A percentile compares a stretch with the other conserved stretches of the same genome.
These are phyloP conservation scores for Paracamarosporium sp. DNA, from an alignment of 2,329 filamentous ascomycete genomes.

Conservation along the genomic window DNA sequence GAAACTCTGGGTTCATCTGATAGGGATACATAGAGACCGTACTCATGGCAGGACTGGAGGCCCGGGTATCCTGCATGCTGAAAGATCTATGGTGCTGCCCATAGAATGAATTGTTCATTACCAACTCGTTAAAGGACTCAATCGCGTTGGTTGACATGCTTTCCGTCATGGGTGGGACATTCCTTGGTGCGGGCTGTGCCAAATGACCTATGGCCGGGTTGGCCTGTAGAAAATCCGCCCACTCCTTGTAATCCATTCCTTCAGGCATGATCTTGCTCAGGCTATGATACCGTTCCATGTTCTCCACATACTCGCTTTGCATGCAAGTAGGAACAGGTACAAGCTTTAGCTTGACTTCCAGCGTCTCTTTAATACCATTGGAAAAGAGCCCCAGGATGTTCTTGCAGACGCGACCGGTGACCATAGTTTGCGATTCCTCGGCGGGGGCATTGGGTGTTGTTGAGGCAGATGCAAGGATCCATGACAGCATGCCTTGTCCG, in stretches of 20 bases:
- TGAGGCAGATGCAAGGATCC: slow-evolving; percentile 71
- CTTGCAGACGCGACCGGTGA: slow-evolving; percentile 89
- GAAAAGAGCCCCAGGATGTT: slow-evolving; percentile 85
- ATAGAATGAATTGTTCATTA: slow-evolving; percentile 36
- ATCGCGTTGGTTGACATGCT: slow-evolving; percentile 34
- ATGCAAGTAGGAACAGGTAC: slow-evolving; percentile 74
- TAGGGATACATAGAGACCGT: slow-evolving; percentile 46
- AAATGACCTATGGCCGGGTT: slow-evolving; percentile 60
- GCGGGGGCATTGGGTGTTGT: slow-evolving; percentile 61
- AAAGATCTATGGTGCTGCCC: slow-evolving; percentile 33
- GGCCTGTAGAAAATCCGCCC: slow-evolving; percentile 77
- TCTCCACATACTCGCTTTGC: slow-evolving; percentile 66
- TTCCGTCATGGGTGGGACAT: slow-evolving; percentile 23
- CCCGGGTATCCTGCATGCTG: slow-evolving; percentile 46
- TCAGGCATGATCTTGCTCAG: slow-evolving; percentile 64
- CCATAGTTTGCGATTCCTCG: slow-evolving; percentile 71
- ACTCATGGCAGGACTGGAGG: slow-evolving; percentile 54
- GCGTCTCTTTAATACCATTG: slow-evolving; percentile 81
- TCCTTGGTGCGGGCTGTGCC: slow-evolving; percentile 30
- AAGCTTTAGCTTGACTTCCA: slow-evolving; percentile 91
- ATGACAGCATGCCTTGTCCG: slow-evolving; percentile 93
- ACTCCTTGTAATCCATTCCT: slow-evolving; percentile 75
- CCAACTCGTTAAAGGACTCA: slow-evolving; percentile 47
- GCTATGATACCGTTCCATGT: slow-evolving; percentile 66
- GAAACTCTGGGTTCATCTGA: slow-evolving; percentile 38